Evolutionary conservation across 345 rosid genomes (phyloP).

Genomic region (Dipteronia sinensis): DNA sequence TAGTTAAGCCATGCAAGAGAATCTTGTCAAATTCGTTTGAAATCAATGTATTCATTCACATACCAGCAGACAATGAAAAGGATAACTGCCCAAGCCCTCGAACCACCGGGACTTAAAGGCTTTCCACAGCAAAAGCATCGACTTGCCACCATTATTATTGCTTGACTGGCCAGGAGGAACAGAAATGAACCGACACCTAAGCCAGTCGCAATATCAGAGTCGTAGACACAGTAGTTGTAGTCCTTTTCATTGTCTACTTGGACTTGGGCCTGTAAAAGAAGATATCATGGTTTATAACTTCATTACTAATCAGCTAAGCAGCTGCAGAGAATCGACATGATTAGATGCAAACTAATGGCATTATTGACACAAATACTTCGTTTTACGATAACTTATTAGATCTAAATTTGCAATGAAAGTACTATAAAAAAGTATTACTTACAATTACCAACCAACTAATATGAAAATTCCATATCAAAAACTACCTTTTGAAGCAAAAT

Average conservation of each 20-base stretch:
- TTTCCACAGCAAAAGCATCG: conserved; percentile 94
- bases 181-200: conserved; percentile 81
- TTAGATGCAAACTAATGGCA: neutral
- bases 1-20: neutral
- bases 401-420: neutral
- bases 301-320: neutral
- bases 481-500: neutral
- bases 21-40: neutral
- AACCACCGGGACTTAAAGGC: conserved; percentile 76
- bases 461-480: neutral
- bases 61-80: conserved; percentile 93
- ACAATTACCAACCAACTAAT: neutral
- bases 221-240: conserved; percentile 70
- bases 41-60: neutral
- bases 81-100: conserved; percentile 82
- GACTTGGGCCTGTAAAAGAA: conserved; percentile 58
- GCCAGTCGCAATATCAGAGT: conserved; percentile 86
- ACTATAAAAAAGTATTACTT: neutral
- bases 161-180: conserved; percentile 73
- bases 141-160: conserved; percentile 82
- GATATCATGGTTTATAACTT: neutral
- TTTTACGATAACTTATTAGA: neutral
- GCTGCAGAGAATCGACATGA: neutral
- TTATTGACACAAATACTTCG: neutral
- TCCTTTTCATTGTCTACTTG: conserved; percentile 46